A percentile compares a stretch with the other conserved stretches of the same genome.
phyloP scores from a whole-genome alignment of 2,329 filamentous ascomycete species.

The Daldinia sp. region DNA sequence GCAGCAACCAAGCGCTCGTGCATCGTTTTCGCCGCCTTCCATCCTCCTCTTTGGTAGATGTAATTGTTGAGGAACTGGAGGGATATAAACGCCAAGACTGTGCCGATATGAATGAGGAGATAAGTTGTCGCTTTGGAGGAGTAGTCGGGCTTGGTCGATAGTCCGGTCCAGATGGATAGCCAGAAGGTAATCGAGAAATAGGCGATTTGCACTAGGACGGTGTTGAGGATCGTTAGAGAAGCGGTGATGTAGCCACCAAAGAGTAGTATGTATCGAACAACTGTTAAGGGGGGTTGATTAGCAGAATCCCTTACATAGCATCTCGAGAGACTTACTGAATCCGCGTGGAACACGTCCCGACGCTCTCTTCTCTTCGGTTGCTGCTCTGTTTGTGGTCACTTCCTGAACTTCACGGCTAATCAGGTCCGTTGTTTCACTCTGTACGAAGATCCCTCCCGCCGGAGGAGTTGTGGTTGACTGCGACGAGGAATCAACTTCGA shows the following conservation, averaged over 20 bases:
- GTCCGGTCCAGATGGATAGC: slow-evolving; percentile 34
- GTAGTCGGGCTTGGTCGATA: slow-evolving; percentile 50
- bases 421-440: neutral
- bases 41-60: slow-evolving; percentile 47
- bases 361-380: slow-evolving; percentile 20
- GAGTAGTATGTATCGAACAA: slow-evolving; percentile 36
- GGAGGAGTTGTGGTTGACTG: slow-evolving; percentile 1
- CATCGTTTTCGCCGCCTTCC: slow-evolving; percentile 58
- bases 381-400: neutral
- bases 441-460: neutral
- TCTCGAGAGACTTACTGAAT: slow-evolving; percentile 20
- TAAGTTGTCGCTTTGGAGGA: slow-evolving; percentile 50
- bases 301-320: neutral
- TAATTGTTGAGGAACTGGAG: slow-evolving; percentile 33
- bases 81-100: slow-evolving; percentile 15
- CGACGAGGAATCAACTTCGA: slow-evolving; percentile 3
- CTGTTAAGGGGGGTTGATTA: slow-evolving; percentile 2
- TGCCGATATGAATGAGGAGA: slow-evolving; percentile 21
- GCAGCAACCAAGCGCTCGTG: slow-evolving; percentile 59
- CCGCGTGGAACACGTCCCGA: slow-evolving; percentile 29
- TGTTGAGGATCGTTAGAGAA: slow-evolving; percentile 25
- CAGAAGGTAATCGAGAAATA: slow-evolving; percentile 38
- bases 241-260: slow-evolving; percentile 32
- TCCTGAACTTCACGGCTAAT: neutral
- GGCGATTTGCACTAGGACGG: slow-evolving; percentile 37